Evolutionary conservation across 2,329 filamentous ascomycete genomes (phyloP), one percentile per base, ranked within the genome.

Genomic region (Drechslerella dactyloides): DNA sequence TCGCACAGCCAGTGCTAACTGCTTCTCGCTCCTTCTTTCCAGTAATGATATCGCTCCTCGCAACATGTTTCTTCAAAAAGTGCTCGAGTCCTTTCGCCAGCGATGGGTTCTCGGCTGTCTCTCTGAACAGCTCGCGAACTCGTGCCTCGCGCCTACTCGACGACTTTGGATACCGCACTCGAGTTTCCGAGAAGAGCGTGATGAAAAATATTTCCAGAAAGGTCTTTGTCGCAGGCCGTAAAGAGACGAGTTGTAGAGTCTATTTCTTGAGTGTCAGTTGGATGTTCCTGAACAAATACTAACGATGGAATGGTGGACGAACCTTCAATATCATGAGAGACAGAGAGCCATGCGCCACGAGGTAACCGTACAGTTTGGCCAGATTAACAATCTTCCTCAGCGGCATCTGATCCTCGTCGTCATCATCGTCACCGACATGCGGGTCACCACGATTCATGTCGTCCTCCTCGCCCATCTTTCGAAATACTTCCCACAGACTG

Each of bases 161-260:
- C 7, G 68, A 61, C 19, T 61, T 64, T 13, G 68, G 55, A 40
- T 2, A 72, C 33, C 60, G 78, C 74, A 76, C 64, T 74, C 74
- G 0, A 42, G 54, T 76, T 60, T 78, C 77, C 11, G 73, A 75
- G 40, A 97, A 85, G 11, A 92, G 80, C 1, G 87, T 89, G 54
- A 94, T 87, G 15, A 97, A 82, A 75, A 97, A 81, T 6, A 94
- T 82, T 79, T 97, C 91, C 51, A 93, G 83, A 77, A 97, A 94
- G 23, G 86, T 85, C 64, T 85, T 87, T 0, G 90, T 91, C 80
- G 89, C 92, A 6, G 86, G 82, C 77, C 91, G 90, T 56, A 96
- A 80, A 75, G 90, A 90, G 0, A 87, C 85, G 59, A 97, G 86
- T 74, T 94, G 92, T 50, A 97, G 84, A 15, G 87, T 87, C 80